These are phyloP conservation scores for Echeveria elegans DNA, from an alignment of 164 flowering plant species.

Conservation along the genomic window DNA sequence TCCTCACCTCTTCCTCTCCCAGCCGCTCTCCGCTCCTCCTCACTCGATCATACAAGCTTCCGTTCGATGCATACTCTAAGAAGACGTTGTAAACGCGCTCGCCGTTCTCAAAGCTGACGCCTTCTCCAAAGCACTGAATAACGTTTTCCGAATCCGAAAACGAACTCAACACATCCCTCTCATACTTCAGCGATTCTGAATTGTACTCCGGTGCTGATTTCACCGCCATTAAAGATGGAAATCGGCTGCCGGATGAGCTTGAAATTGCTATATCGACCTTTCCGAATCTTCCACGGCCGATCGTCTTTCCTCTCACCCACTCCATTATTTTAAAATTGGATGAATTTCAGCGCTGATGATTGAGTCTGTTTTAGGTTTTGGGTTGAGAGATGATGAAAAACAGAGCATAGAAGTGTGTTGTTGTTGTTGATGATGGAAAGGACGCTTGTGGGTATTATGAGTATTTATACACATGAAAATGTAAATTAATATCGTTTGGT, in stretches of 20 bases:
- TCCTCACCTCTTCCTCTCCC: constrained; percentile 1
- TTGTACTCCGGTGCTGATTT: constrained; percentile 1
- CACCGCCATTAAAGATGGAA: constrained; percentile 3
- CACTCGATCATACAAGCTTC: constrained; percentile 7
- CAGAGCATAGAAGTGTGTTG: not conserved
- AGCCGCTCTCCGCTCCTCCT: not conserved
- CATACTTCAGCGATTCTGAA: not conserved
- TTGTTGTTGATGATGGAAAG: too few species aligned
- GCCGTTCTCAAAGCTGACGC: not conserved
- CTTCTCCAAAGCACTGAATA: constrained; percentile 2
- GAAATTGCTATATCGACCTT: constrained; percentile 1
- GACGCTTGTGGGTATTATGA: not conserved
- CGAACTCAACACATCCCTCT: not conserved
- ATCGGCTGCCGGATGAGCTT: not conserved
- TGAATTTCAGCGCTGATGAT: not conserved
- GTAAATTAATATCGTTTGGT: not conserved
- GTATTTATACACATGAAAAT: not conserved
- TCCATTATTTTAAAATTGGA: not conserved
- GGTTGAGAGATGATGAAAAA: not conserved
- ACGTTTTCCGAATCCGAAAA: constrained; percentile 1
- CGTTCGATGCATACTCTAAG: constrained; percentile 4
- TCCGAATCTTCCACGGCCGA: constrained; percentile 9
- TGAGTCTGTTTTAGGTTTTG: not conserved
- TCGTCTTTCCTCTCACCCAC: constrained; percentile 8
- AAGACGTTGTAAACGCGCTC: not conserved